Evolutionary conservation across 371 early-diverging fungal genomes (phyloP), one percentile per base, ranked within the genome.

Genomic region (Sporodiniella umbellata): DNA sequence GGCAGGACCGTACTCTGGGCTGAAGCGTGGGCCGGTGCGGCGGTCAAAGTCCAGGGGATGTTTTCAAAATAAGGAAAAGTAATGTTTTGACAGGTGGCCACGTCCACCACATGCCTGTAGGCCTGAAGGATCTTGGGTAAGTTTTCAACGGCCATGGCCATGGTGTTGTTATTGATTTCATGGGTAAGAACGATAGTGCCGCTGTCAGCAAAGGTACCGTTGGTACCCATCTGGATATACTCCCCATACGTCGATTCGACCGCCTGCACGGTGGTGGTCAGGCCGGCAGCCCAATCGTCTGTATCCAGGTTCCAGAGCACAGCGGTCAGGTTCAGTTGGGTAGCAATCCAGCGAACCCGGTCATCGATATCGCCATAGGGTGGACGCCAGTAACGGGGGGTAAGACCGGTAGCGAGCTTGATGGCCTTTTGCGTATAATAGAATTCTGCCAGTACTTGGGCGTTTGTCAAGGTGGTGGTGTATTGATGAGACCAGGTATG

Each of bases 401-500:
- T 75, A 24, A 73, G 45, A 47, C 82, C 81, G 39, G 72, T 72
- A 10, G 74, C 65, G 12, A 72, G 62, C 62, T 82, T 70, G 57
- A 85, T 76, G 21, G 75, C 69, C 48, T 72, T 74, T 48, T 64
- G 64, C 15, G 75, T 71, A 44, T 64, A 75, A 49, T 80, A 70
- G 17, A 84, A 50, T 60, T 86, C 84, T 39, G 83, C 77, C 26
- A 82, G 63, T 7, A 86, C 65, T 55, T 79, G 70, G 21, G 76
- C 58, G 55, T 74, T 80, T 23, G 73, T 65, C 48, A 78, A 56
- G 8, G 79, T 69, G 21, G 83, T 79, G 58, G 81, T 69, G 17
- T 58, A 47, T 12, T 63, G 70, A 51, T 86, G 86, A 38, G 78
- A 73, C 81, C 81, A 81, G 24, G 81, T 79, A 60, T 81, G 81